Evolutionary conservation across 305 asterid genomes (phyloP).

Genomic region (Euphrasia arctica): DNA sequence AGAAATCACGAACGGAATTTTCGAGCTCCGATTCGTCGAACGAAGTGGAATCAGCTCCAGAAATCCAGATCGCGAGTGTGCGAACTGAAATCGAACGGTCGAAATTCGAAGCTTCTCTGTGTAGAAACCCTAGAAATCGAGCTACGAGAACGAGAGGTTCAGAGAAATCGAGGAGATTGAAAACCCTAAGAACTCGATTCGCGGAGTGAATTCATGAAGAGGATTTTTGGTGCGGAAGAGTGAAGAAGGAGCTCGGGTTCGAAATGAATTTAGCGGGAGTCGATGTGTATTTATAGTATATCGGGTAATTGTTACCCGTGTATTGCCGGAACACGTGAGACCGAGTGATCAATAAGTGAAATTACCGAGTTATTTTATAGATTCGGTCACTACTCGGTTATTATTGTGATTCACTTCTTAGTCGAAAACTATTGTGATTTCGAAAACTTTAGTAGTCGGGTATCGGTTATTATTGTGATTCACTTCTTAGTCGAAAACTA

Average conservation of each 20-base stretch:
- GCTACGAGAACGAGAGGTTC: slow-evolving; percentile 18
- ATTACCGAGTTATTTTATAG: too few species aligned
- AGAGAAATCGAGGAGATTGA: slow-evolving; percentile 1
- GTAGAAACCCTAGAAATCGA: slow-evolving; percentile 15
- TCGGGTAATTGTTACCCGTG: not conserved
- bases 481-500: too few species aligned
- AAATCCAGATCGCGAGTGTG: slow-evolving; percentile 19
- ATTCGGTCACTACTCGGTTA: too few species aligned
- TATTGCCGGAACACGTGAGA: slow-evolving; percentile 4
- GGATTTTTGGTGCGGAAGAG: slow-evolving; percentile 17
- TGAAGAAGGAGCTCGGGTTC: slow-evolving; percentile 14
- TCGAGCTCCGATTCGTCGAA: slow-evolving; percentile 13
- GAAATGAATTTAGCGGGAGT: slow-evolving; percentile 35
- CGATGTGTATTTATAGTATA: slow-evolving; percentile 29
- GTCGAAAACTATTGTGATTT: too few species aligned
- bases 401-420: too few species aligned
- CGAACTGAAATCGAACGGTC: slow-evolving; percentile 19
- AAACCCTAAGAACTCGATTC: slow-evolving; percentile 20
- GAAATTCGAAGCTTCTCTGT: slow-evolving; percentile 1
- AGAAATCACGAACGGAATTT: not conserved
- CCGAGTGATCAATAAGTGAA: not conserved
- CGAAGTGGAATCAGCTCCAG: slow-evolving; percentile 19
- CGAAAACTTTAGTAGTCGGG: too few species aligned
- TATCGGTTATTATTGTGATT: too few species aligned
- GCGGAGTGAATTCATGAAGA: slow-evolving; percentile 19